Conservation (phyloP, 106 monocot species). For the Allium sativum region DNA sequence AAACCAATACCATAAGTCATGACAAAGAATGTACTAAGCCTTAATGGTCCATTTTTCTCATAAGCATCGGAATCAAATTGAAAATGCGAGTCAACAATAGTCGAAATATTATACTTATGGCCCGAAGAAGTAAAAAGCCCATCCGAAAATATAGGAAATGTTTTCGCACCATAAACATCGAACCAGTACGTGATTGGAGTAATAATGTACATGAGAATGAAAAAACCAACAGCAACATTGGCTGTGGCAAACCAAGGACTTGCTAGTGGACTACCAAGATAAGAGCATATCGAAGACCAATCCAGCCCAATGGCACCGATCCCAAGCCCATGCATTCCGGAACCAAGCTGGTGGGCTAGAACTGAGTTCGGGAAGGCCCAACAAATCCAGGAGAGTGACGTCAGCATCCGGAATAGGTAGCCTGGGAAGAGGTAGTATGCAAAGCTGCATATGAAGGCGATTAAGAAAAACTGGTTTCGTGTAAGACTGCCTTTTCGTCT, state of each 20-base stretch:
- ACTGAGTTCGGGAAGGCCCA: slow-evolving; percentile 70
- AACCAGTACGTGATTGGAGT: slow-evolving; percentile 66
- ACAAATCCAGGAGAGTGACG: slow-evolving; percentile 88
- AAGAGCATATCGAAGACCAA: slow-evolving; percentile 71
- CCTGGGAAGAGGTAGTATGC: slow-evolving; percentile 78
- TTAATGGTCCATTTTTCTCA: slow-evolving; percentile 51
- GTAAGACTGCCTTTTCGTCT: slow-evolving; percentile 32
- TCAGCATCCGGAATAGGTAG: slow-evolving; percentile 72
- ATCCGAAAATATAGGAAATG: slow-evolving; percentile 85
- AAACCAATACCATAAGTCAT: slow-evolving; percentile 75
- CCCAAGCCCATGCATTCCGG: slow-evolving; percentile 65
- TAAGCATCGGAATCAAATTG: slow-evolving; percentile 60
- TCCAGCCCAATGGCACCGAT: slow-evolving; percentile 69
- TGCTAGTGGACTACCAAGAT: slow-evolving; percentile 83
- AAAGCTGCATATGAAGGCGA: slow-evolving; percentile 82
- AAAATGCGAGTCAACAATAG: slow-evolving; percentile 49
- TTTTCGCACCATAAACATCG: slow-evolving; percentile 55
- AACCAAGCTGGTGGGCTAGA: slow-evolving; percentile 82
- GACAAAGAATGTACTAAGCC: slow-evolving; percentile 75
- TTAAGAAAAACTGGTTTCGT: slow-evolving; percentile 74
- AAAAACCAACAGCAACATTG: slow-evolving; percentile 61
- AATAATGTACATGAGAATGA: slow-evolving; percentile 62
- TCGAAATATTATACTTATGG: slow-evolving; percentile 53
- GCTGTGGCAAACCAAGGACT: slow-evolving; percentile 90
- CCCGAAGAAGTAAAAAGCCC: slow-evolving; percentile 49